These are phyloP conservation scores for Gossypium turneri DNA, from an alignment of 345 rosid genomes.

Conservation along the genomic window DNA sequence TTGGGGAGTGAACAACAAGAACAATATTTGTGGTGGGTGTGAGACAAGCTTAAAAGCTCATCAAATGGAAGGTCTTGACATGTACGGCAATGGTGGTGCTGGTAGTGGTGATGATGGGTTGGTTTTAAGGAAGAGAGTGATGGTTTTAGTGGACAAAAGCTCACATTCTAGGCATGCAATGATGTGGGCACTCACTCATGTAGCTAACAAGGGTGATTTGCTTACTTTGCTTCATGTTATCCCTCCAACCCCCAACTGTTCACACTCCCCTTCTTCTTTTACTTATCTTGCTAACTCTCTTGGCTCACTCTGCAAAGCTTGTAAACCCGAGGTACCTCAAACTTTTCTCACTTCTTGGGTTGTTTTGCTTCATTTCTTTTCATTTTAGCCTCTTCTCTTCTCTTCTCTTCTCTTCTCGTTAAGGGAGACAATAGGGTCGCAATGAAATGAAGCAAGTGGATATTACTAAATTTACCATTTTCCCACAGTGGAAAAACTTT, in stretches of 20 bases:
- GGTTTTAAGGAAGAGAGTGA: slow-evolving; percentile 66
- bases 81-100: slow-evolving; percentile 16
- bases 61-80: slow-evolving; percentile 52
- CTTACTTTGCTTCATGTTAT: slow-evolving; percentile 65
- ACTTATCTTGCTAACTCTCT: slow-evolving; percentile 58
- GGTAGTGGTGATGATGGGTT: slow-evolving; percentile 25
- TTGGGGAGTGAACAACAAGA: slow-evolving; percentile 36
- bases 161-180: slow-evolving; percentile 82
- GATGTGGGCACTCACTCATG: slow-evolving; percentile 99
- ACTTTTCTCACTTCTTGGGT: not conserved
- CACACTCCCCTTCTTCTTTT: slow-evolving; percentile 32
- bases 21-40: not conserved
- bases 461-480: too few relatives aligned
- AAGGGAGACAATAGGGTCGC: too few relatives aligned
- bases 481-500: too few relatives aligned
- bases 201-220: slow-evolving; percentile 62
- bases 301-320: slow-evolving; percentile 92
- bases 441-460: too few relatives aligned
- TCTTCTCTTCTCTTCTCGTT: too few relatives aligned
- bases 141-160: slow-evolving; percentile 85
- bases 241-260: slow-evolving; percentile 29
- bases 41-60: slow-evolving; percentile 15
- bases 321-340: slow-evolving; percentile 72
- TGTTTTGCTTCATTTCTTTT: not conserved
- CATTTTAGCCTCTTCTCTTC: not conserved